These are phyloP conservation scores for Amphicarpaea edgeworthii DNA, from an alignment of 306 rosid genomes.

Conservation along the genomic window DNA sequence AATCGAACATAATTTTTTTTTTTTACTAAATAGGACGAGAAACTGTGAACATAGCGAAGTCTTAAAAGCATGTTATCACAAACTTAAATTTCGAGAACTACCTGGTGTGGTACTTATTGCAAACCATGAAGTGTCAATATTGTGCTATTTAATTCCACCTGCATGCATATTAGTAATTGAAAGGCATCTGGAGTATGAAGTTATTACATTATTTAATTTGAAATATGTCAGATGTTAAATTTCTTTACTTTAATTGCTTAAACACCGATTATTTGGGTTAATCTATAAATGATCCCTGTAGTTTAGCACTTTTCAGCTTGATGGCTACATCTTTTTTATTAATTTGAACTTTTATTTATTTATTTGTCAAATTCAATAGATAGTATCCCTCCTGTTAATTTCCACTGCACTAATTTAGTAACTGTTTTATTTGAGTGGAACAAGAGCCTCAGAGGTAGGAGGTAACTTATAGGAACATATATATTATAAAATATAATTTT, in stretches of 20 bases:
- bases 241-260: background rate
- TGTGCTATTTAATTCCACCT: constrained; percentile 14
- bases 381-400: background rate
- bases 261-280: background rate
- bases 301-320: background rate
- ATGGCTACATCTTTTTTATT: background rate
- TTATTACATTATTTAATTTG: background rate
- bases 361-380: background rate
- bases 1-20: no score
- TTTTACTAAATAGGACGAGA: no score
- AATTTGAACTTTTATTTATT: background rate
- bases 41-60: no score
- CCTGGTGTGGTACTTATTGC: background rate
- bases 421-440: background rate
- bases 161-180: background rate
- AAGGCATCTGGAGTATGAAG: background rate
- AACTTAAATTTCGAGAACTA: constrained; percentile 5
- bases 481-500: no score
- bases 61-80: no score
- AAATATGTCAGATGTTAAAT: background rate
- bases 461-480: no score
- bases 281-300: background rate
- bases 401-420: background rate
- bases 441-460: no score
- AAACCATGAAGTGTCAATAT: background rate